These are phyloP conservation scores for Leptodermis oblonga DNA, from an alignment of 257 asterid genomes.

Conservation along the genomic window DNA sequence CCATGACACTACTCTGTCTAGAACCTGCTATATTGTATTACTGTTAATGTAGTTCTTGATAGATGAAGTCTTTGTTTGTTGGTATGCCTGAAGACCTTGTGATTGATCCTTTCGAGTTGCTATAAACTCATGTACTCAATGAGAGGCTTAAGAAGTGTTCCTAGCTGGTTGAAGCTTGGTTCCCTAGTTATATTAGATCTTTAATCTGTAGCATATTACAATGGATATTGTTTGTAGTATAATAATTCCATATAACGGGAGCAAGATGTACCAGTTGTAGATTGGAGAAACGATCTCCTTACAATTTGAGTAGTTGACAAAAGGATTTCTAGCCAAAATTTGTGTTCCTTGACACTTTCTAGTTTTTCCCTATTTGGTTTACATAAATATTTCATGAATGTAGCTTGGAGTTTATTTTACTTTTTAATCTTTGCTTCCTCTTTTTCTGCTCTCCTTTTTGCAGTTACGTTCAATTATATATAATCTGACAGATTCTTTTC, in stretches of 20 bases:
- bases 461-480: not conserved
- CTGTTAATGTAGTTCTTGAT: not conserved
- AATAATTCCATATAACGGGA: no score
- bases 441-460: conserved; percentile 13
- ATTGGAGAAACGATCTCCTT: not conserved
- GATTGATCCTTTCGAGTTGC: not conserved
- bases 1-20: not conserved
- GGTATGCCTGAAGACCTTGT: not conserved
- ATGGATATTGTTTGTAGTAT: not conserved
- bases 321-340: not conserved
- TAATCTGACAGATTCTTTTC: not conserved
- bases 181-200: not conserved
- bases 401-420: not conserved
- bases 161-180: not conserved
- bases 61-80: not conserved
- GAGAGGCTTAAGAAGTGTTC: not conserved
- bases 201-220: not conserved
- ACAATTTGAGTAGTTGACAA: not conserved
- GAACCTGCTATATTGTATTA: not conserved
- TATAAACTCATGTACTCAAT: not conserved
- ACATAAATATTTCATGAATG: not conserved
- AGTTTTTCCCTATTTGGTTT: not conserved
- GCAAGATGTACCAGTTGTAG: not conserved
- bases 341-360: not conserved
- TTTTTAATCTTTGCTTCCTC: not conserved